Evolutionary conservation across 2,329 filamentous ascomycete genomes (phyloP).

Genomic region (Teratosphaeriaceae sp.): DNA sequence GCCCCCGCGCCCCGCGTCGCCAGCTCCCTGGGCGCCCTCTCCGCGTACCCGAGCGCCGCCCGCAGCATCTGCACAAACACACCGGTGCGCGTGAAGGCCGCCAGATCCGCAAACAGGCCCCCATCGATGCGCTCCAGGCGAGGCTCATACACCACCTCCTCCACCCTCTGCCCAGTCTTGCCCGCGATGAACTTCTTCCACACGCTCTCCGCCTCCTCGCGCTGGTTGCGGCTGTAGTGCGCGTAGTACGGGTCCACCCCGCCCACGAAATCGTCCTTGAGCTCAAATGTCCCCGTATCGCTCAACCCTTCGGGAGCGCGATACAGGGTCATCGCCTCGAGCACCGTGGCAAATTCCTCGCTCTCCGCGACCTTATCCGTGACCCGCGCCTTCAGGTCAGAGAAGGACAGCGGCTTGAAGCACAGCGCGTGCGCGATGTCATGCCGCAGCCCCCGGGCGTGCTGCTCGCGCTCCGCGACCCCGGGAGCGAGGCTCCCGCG

Average conservation of each 20-base stretch:
- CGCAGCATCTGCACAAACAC: conserved; percentile 88
- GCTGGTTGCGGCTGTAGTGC: conserved; percentile 94
- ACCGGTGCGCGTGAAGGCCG: conserved; percentile 73
- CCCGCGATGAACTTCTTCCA: conserved; percentile 84
- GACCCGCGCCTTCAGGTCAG: conserved; percentile 77
- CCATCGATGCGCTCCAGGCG: conserved; percentile 67
- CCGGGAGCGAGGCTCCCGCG: conserved; percentile 69
- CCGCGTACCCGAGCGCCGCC: conserved; percentile 75
- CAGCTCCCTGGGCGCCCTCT: too few relatives aligned
- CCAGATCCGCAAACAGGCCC: conserved; percentile 69
- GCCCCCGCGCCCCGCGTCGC: conserved; percentile 63
- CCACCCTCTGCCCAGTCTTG: conserved; percentile 70
- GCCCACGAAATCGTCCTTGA: conserved; percentile 79
- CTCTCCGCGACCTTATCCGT: conserved; percentile 86
- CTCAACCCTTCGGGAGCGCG: conserved; percentile 84
- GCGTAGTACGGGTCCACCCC: conserved; percentile 92
- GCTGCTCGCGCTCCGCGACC: conserved; percentile 59
- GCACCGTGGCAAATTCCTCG: conserved; percentile 76
- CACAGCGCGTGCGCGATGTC: conserved; percentile 92
- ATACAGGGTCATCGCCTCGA: conserved; percentile 84
- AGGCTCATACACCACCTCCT: conserved; percentile 89
- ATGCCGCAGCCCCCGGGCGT: conserved; percentile 62
- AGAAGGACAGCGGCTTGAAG: conserved; percentile 93
- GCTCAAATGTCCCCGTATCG: conserved; percentile 88
- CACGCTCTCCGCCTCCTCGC: conserved; percentile 86